A percentile compares a stretch with the other conserved stretches of the same genome.
These are phyloP conservation scores for Lotmaria passim DNA, from an alignment of 208 protist species.

Conservation along the genomic window DNA sequence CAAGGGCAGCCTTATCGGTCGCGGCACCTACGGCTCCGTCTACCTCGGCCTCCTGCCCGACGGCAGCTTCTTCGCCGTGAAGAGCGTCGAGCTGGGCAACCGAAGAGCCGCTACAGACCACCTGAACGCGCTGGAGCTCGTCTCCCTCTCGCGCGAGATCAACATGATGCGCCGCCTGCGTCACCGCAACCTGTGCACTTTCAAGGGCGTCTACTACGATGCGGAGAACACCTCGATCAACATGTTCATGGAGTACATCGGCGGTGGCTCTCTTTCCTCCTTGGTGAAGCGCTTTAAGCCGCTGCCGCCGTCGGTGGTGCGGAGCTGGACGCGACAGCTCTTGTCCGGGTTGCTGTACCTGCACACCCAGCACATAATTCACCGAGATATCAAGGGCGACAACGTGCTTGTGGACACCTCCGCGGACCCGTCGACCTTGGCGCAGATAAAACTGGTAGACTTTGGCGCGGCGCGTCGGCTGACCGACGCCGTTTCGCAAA, in stretches of 20 bases:
- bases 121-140: slow-evolving; percentile 80
- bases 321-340: slow-evolving; percentile 89
- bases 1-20: slow-evolving; percentile 83
- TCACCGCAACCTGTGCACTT: slow-evolving; percentile 93
- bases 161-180: slow-evolving; percentile 90
- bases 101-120: slow-evolving; percentile 36
- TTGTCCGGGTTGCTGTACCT: slow-evolving; percentile 86
- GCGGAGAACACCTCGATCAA: slow-evolving; percentile 61
- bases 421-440: slow-evolving; percentile 46
- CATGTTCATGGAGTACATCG: slow-evolving; percentile 95
- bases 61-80: slow-evolving; percentile 89
- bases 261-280: slow-evolving; percentile 83
- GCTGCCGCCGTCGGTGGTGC: slow-evolving; percentile 78
- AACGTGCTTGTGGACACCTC: slow-evolving; percentile 91
- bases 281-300: slow-evolving; percentile 91
- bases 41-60: slow-evolving; percentile 85
- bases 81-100: slow-evolving; percentile 80
- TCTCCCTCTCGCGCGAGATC: slow-evolving; percentile 90
- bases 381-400: slow-evolving; percentile 93
- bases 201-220: slow-evolving; percentile 87
- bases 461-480: slow-evolving; percentile 87
- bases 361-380: slow-evolving; percentile 91
- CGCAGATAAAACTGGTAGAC: slow-evolving; percentile 92
- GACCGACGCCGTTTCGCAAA: slow-evolving; percentile 84
- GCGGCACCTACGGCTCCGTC: slow-evolving; percentile 92